phyloP scores from a whole-genome alignment of 2,329 filamentous ascomycete genomes.

The Cordyceps cateniannulata region DNA sequence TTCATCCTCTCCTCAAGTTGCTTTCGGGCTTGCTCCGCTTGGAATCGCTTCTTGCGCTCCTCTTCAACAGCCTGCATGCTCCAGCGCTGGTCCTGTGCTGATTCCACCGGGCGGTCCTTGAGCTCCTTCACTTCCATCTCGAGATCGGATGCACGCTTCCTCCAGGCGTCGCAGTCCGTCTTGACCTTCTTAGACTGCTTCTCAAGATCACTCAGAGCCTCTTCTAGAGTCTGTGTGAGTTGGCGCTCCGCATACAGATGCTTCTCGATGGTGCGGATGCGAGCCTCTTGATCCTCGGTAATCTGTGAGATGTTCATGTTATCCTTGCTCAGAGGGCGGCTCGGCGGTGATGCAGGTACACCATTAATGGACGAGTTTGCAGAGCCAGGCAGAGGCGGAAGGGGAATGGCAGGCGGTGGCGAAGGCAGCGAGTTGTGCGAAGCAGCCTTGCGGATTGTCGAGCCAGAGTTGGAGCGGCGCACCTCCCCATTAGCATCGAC shows the following conservation, averaged over 20 bases:
- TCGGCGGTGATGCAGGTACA: slow-evolving; percentile 46
- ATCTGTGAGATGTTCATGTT: slow-evolving; percentile 61
- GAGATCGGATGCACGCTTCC: slow-evolving; percentile 72
- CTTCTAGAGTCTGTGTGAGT: slow-evolving; percentile 88
- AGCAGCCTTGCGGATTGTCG: slow-evolving; percentile 75
- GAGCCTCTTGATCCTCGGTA: slow-evolving; percentile 89
- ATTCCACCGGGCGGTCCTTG: slow-evolving; percentile 43
- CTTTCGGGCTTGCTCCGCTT: slow-evolving; percentile 80
- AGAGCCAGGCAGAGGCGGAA: slow-evolving; percentile 75
- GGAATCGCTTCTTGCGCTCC: slow-evolving; percentile 84
- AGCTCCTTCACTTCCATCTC: slow-evolving; percentile 66
- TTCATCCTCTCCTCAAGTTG: slow-evolving; percentile 95
- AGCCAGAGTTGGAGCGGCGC: slow-evolving; percentile 56
- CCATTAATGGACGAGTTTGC: slow-evolving; percentile 40
- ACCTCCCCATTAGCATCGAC: slow-evolving; percentile 33
- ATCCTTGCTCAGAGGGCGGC: slow-evolving; percentile 77
- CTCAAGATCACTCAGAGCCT: slow-evolving; percentile 91
- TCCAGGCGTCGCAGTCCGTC: slow-evolving; percentile 82
- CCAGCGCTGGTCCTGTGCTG: slow-evolving; percentile 52
- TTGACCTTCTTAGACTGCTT: slow-evolving; percentile 87
- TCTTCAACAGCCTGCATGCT: slow-evolving; percentile 90
- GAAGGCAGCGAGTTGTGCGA: slow-evolving; percentile 83
- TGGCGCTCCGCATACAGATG: slow-evolving; percentile 94
- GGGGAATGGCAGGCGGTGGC: slow-evolving; percentile 89
- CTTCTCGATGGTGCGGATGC: slow-evolving; percentile 94